Base-by-base conservation (phyloP, 2,329 filamentous ascomycete species). In the Pseudonectria foliicola region DNA sequence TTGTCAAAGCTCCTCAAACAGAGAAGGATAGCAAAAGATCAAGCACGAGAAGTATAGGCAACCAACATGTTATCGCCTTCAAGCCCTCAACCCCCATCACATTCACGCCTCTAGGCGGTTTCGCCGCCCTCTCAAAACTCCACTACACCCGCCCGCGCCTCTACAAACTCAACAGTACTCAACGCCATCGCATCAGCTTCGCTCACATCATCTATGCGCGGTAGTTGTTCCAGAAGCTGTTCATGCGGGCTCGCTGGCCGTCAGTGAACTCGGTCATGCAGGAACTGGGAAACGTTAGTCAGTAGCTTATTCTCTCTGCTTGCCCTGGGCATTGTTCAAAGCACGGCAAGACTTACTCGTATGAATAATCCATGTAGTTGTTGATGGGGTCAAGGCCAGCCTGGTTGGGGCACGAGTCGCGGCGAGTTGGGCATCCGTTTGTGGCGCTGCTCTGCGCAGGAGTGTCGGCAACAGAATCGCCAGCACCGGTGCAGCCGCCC, bases 251-350 rank as follows among this genome's bases (percentile, higher is more conserved):
- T 28, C 52, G 44, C 52, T 70, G 67, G 8, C 61, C 63, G 12
- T 56, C 26, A 6, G 64, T 66, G 54, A 71, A 71, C 50, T 65
- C 59, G 26, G 58, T 52, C 50, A 66, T 67, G 56, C 67, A 70
- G 39, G 50, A 36, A 45, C 61, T 64, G 25, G 28, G 27, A 15
- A 8, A 35, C 7, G 49, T 59, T 39, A 60, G 51, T 15, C 6
- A 10, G 25, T 10, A 13, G 12, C 12, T 27, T n/a, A n/a, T n/a
- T n/a, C n/a, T n/a, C n/a, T n/a, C n/a, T n/a, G n/a, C n/a, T n/a
- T n/a, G n/a, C n/a, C n/a, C 25, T 27, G 18, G 18, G 18, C 18
- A 6, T 21, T 21, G 18, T 21, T 8, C 5, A 27, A 27, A 39
- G 34, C 4, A 26, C 10, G 15, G 10, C 27, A 13, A 13, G 3